These are phyloP conservation scores for Strigomonas culicis DNA, from an alignment of 208 protist genomes.

Conservation along the genomic window DNA sequence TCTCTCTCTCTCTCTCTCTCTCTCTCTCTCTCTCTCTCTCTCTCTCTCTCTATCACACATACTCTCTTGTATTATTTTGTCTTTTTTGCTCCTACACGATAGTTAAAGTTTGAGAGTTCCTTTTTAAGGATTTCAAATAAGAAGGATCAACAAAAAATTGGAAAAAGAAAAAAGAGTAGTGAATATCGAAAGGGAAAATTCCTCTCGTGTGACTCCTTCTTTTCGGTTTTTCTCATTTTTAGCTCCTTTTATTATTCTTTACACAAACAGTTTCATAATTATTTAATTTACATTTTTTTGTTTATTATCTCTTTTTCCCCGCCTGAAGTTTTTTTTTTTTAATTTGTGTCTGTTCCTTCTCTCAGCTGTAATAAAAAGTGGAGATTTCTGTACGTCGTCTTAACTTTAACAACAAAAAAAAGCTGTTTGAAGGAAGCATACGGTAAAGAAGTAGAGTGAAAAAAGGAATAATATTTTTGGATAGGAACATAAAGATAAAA, in stretches of 20 bases:
- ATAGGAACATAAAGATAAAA: constrained; percentile 16
- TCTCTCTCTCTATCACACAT: constrained; percentile 6
- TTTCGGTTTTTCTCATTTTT: constrained; percentile 4
- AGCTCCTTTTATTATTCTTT: constrained; percentile 3
- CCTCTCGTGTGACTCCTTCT: background rate
- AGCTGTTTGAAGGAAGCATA: no score
- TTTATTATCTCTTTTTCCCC: constrained; percentile 5
- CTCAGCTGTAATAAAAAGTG: constrained; percentile 7
- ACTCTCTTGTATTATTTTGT: background rate
- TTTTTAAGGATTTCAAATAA: background rate
- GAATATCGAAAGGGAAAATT: background rate
- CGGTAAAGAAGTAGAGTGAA: no score
- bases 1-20: constrained; percentile 4
- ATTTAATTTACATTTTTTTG: constrained; percentile 4
- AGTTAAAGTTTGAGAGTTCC: no score
- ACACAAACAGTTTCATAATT: constrained; percentile 3
- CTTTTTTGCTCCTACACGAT: no score
- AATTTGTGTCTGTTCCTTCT: constrained; percentile 7
- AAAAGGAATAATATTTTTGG: no score
- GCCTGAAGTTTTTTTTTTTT: constrained; percentile 4
- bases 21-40: constrained; percentile 4
- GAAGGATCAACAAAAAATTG: background rate
- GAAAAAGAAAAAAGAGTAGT: background rate
- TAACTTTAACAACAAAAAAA: no score
- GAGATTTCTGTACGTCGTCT: constrained; percentile 7